Conservation (phyloP, 2,329 filamentous ascomycete species). For the Trichoderma hamatum region DNA sequence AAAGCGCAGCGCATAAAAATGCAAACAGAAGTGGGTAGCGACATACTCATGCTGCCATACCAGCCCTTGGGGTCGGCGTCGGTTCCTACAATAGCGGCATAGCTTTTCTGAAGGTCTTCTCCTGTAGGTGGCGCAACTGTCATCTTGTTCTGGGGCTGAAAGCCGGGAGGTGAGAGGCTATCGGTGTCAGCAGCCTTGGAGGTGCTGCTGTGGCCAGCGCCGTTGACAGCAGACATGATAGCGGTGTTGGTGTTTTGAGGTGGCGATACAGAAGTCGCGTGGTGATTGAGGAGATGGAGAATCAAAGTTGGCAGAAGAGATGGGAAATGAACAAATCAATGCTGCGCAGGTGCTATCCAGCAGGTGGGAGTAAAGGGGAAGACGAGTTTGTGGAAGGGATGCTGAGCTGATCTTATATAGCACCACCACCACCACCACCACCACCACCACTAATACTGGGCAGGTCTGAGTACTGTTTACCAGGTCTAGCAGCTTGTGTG, state of each 20-base stretch:
- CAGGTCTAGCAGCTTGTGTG: background rate
- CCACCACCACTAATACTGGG: background rate
- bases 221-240: constrained; percentile 33
- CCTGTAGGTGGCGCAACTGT: constrained; percentile 76
- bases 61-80: constrained; percentile 77
- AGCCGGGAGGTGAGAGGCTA: constrained; percentile 42
- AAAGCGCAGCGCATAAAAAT: background rate
- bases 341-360: background rate
- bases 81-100: constrained; percentile 66
- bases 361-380: background rate
- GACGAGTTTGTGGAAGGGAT: background rate
- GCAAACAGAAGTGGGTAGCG: background rate
- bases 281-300: background rate
- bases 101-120: constrained; percentile 83
- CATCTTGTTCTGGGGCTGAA: constrained; percentile 60
- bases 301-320: background rate
- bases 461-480: background rate
- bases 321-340: background rate
- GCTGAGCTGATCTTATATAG: constrained; percentile 14
- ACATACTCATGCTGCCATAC: constrained; percentile 85
- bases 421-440: background rate
- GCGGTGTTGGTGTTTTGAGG: constrained; percentile 1
- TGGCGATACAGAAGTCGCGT: background rate
- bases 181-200: constrained; percentile 36
- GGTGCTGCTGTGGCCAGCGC: constrained; percentile 33